A percentile compares a stretch with the other conserved stretches of the same genome.
Evolutionary conservation across 257 asterid species (phyloP).

Genomic region (Agastache rugosa): DNA sequence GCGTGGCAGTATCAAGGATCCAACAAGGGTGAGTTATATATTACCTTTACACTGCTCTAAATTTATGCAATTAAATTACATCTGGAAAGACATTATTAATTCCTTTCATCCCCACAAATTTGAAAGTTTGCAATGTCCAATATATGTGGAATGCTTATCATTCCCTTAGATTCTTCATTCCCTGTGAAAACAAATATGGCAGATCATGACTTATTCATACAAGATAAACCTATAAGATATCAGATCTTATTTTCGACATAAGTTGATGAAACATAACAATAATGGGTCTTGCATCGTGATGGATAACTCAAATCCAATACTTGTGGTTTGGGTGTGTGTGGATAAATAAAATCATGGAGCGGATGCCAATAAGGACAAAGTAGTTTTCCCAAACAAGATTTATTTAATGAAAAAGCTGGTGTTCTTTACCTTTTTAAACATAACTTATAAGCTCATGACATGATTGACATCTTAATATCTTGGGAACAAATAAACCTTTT

Average conservation of each 20-base stretch:
- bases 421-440: neutral
- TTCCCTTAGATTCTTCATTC: neutral
- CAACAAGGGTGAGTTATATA: slow-evolving; percentile 62
- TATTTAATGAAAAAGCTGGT: neutral
- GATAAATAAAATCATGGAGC: neutral
- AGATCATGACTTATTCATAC: neutral
- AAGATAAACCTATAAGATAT: neutral
- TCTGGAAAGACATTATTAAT: slow-evolving; percentile 22
- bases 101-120: neutral
- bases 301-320: neutral
- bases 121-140: slow-evolving; percentile 15
- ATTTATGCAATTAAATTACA: slow-evolving; percentile 23
- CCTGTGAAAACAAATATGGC: slow-evolving; percentile 6
- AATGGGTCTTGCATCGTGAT: neutral
- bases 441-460: neutral
- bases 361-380: neutral
- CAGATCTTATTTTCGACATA: neutral
- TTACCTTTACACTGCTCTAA: slow-evolving; percentile 5
- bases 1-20: slow-evolving; percentile 99
- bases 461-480: neutral
- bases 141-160: neutral
- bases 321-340: neutral
- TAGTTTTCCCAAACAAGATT: neutral
- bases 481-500: neutral
- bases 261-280: neutral